Conservation (phyloP, 106 monocot genomes). For the Allium fistulosum region DNA sequence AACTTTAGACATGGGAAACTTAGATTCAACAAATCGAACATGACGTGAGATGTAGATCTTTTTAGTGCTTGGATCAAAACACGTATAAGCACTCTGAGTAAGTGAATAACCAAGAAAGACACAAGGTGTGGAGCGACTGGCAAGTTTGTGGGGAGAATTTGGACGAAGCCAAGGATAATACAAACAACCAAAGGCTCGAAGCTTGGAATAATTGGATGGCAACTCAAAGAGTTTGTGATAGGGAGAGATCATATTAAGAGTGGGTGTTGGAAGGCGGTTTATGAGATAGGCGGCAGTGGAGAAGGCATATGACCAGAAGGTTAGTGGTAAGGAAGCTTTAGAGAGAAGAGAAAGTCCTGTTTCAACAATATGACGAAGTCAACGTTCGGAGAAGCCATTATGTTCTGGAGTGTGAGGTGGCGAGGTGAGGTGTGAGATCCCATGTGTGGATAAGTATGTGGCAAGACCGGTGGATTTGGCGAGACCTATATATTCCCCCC, state of each 20-base stretch:
- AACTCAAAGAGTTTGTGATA: neutral
- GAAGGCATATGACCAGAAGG: neutral
- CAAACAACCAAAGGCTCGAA: neutral
- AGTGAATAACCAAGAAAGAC: constrained; percentile 4
- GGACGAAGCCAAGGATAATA: constrained; percentile 7
- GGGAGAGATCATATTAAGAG: neutral
- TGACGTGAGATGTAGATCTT: neutral
- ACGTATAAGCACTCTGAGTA: constrained; percentile 7
- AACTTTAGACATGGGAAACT: neutral
- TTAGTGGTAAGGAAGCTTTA: neutral
- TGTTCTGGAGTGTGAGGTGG: constrained; percentile 3
- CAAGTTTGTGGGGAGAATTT: neutral
- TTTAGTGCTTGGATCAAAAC: neutral
- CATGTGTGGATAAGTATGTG: neutral
- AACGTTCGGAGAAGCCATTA: constrained; percentile 2
- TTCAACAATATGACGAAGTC: constrained; percentile 4
- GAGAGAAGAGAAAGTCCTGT: neutral
- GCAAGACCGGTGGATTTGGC: neutral
- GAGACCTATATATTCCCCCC: neutral
- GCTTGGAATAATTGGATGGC: neutral
- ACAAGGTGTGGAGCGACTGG: neutral
- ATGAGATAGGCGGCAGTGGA: constrained; percentile 1
- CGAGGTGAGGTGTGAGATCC: constrained; percentile 3
- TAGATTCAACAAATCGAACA: neutral
- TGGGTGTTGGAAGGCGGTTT: neutral